Percentiles rank a stretch among this genome's conserved stretches.
These are phyloP conservation scores for Kockovaella imperatae DNA, from an alignment of 768 basidiomycete species.

Conservation along the genomic window DNA sequence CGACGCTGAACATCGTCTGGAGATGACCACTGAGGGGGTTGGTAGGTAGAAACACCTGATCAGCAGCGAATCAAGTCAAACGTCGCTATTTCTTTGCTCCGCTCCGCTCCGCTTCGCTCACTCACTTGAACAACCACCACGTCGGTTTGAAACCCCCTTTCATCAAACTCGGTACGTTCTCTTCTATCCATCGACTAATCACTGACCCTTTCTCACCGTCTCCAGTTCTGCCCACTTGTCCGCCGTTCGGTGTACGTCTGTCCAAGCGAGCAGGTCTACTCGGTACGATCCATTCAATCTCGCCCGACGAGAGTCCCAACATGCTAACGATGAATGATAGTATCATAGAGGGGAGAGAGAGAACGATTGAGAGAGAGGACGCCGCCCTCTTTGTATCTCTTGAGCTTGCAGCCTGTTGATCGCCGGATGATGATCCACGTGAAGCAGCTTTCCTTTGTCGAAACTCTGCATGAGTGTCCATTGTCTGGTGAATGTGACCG, in stretches of 20 bases:
- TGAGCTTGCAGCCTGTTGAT: no score
- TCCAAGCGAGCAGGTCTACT: conserved; percentile 10
- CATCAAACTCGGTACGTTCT: conserved; percentile 35
- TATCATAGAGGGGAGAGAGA: conserved; percentile 16
- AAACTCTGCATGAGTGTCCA: no score
- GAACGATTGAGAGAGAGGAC: conserved; percentile 11
- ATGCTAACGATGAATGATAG: conserved; percentile 22
- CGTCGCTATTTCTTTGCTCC: not conserved
- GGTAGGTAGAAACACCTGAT: no score
- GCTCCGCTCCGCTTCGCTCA: not conserved
- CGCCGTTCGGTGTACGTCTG: not conserved
- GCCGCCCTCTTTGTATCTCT: no score
- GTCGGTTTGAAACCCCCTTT: conserved; percentile 36
- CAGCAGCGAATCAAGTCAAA: no score
- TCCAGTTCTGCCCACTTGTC: not conserved
- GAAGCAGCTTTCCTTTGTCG: no score
- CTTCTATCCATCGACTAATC: conserved; percentile 27
- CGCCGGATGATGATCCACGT: no score
- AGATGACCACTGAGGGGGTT: conserved; percentile 48
- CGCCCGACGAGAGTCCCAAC: conserved; percentile 27
- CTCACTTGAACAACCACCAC: conserved; percentile 45
- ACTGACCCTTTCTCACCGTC: conserved; percentile 1
- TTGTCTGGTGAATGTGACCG: no score
- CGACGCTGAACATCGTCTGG: conserved; percentile 46
- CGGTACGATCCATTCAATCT: conserved; percentile 25